Base-by-base conservation (phyloP, 805 yeast species). In the Yamadazyma sp. region DNA sequence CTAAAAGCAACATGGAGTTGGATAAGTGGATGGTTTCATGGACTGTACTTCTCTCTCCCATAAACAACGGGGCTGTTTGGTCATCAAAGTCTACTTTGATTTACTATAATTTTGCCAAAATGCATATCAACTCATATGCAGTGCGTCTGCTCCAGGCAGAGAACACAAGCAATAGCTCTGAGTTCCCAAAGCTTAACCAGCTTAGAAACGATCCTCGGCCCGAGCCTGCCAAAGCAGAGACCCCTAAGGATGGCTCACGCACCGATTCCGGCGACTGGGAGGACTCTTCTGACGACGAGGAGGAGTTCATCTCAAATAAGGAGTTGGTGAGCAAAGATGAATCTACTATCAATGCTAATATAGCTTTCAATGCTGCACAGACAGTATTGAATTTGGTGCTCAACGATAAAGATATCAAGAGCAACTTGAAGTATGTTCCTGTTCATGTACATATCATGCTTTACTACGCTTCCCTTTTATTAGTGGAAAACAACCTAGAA, bases 1-100 rank as follows among this genome's bases (percentile, higher is more conserved):
- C 84, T 52, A 76, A 74, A 46, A 72, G 80, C 5, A 82, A 82
- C 51, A 57, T 82, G 40, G 85, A 80, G 41, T 58, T 82, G 24
- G 89, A 82, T 50, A 79, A 75, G 55, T 82, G 89, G 89, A 82
- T 82, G 86, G 85, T 82, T 4, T 80, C 82, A 14, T 82, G 89
- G 89, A 79, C 89, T 0, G 84, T 82, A 8, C 56, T 81, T 27
- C 59, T 82, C 14, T 75, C 84, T 3, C 84, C 85, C 1, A 70
- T 77, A 32, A 70, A 70, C 34, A 75, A 79, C 25, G 72, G 72
- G 1, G 59, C 70, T 0, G 71, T 69, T 8, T 82, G 89, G 89
- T 76, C 84, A 7, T 73, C 84, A 1, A 82, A 82, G 49, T 78
- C 84, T 1, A 80, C 87, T 0, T 62, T 82, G 41, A 75, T 82